Conservation (phyloP, 306 rosid genomes). For the Vachellia collinsii region DNA sequence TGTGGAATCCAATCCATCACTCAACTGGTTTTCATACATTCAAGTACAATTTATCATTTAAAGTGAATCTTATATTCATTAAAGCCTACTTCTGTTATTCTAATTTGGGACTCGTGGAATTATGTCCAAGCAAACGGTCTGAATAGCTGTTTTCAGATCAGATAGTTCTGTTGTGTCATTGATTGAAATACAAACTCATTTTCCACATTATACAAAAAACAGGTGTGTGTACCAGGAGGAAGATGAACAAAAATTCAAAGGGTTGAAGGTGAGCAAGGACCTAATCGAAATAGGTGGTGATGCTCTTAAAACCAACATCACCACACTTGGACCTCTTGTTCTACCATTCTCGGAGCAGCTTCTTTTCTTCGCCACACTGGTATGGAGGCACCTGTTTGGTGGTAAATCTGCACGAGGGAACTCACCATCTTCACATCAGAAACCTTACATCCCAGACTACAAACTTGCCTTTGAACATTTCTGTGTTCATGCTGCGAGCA, state of each 20-base stretch:
- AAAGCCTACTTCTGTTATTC: no score
- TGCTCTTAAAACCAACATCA: constrained; percentile 96
- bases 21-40: background rate
- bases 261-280: constrained; percentile 86
- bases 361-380: constrained; percentile 71
- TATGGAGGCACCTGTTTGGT: constrained; percentile 78
- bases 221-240: constrained; percentile 97
- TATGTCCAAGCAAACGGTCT: no score
- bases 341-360: constrained; percentile 92
- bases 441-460: constrained; percentile 94
- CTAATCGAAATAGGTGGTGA: constrained; percentile 91
- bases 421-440: constrained; percentile 41
- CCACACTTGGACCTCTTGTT: constrained; percentile 91
- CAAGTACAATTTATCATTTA: background rate
- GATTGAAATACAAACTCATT: background rate
- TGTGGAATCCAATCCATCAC: no score
- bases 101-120: no score
- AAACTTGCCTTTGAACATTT: constrained; percentile 94
- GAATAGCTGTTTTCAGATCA: background rate
- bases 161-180: background rate
- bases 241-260: constrained; percentile 81
- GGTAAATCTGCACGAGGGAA: constrained; percentile 38
- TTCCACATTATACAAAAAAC: background rate
- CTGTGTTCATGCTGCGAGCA: constrained; percentile 92
- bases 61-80: no score